Conservation (phyloP, 352 stramenopile genomes). For the Phytopythium vexans region DNA sequence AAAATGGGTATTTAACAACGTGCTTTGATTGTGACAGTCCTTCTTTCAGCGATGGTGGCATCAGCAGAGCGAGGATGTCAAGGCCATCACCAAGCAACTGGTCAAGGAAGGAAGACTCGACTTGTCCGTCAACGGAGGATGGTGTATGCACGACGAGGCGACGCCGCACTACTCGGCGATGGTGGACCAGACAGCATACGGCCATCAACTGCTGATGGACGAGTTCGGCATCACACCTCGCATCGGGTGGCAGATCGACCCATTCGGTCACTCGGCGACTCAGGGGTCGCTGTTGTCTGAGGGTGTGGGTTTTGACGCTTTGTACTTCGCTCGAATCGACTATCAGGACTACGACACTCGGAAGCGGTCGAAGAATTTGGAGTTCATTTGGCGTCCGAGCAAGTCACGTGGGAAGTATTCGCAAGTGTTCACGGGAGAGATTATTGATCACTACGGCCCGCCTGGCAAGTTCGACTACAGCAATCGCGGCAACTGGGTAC, state of each 20-base stretch:
- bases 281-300: slow-evolving; percentile 91
- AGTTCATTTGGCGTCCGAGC: slow-evolving; percentile 95
- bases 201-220: slow-evolving; percentile 92
- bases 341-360: slow-evolving; percentile 94
- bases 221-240: slow-evolving; percentile 93
- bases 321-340: slow-evolving; percentile 98
- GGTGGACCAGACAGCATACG: slow-evolving; percentile 98
- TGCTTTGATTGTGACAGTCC: too few relatives aligned
- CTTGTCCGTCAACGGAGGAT: slow-evolving; percentile 95
- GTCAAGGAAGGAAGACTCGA: slow-evolving; percentile 90
- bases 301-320: slow-evolving; percentile 92
- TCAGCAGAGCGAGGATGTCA: slow-evolving; percentile 76
- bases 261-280: slow-evolving; percentile 92
- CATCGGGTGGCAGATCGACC: slow-evolving; percentile 99
- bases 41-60: slow-evolving; percentile 97
- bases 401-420: slow-evolving; percentile 77
- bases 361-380: slow-evolving; percentile 82
- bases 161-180: slow-evolving; percentile 96
- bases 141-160: slow-evolving; percentile 99
- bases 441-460: slow-evolving; percentile 81
- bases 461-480: slow-evolving; percentile 75
- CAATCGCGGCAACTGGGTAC: slow-evolving; percentile 67
- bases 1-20: too few relatives aligned
- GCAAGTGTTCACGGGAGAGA: slow-evolving; percentile 87
- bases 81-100: slow-evolving; percentile 79